These are phyloP conservation scores for Penicillium sp. DNA, from an alignment of 2,329 filamentous ascomycete genomes.

Conservation along the genomic window DNA sequence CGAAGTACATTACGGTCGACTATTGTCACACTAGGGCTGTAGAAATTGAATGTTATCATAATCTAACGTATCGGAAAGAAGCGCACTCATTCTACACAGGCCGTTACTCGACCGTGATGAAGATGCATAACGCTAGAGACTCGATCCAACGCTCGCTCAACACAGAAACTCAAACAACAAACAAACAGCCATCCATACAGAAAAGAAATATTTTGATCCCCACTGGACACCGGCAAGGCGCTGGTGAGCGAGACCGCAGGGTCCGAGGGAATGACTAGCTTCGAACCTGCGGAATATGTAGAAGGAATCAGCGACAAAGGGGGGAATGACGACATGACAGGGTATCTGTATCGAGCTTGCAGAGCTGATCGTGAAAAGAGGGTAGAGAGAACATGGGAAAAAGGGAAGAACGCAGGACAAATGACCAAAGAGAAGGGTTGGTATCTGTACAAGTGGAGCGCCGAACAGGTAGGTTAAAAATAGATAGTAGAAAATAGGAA, in stretches of 20 bases:
- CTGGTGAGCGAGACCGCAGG: background rate
- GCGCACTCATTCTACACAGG: constrained; percentile 7
- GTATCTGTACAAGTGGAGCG: constrained; percentile 27
- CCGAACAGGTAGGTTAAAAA: background rate
- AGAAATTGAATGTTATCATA: background rate
- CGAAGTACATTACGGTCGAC: background rate
- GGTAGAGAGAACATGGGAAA: constrained; percentile 3
- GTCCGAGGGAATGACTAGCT: constrained; percentile 26
- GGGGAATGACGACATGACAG: constrained; percentile 19
- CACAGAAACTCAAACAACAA: constrained; percentile 3
- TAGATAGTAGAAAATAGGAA: background rate
- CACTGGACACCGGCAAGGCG: background rate
- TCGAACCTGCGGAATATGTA: constrained; percentile 35
- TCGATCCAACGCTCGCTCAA: constrained; percentile 20
- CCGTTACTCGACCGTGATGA: constrained; percentile 8
- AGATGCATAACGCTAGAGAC: constrained; percentile 18
- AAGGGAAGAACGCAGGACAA: constrained; percentile 4
- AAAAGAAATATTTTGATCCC: constrained; percentile 9
- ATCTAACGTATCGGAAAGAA: background rate
- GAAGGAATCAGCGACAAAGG: constrained; percentile 12
- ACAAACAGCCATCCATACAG: constrained; percentile 11
- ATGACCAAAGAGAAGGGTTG: constrained; percentile 11
- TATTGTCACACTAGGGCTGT: too few relatives aligned
- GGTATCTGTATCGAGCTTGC: constrained; percentile 34
- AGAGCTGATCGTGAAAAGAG: constrained; percentile 27